Evolutionary conservation across 495 filamentous ascomycete species (phyloP).

Genomic region (Tricharina praecox): DNA sequence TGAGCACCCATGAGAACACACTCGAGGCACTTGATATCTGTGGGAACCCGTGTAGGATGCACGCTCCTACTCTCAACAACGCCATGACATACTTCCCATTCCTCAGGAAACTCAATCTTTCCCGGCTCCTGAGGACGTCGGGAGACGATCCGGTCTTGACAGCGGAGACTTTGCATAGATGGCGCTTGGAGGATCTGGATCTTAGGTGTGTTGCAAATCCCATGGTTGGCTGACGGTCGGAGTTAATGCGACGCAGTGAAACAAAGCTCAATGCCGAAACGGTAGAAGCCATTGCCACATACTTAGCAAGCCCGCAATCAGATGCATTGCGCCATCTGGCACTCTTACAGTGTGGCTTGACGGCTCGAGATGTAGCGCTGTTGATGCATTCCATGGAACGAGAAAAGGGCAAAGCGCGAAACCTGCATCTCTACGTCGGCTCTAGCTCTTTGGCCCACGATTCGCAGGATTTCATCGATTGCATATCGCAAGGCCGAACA

Average conservation of each 20-base stretch:
- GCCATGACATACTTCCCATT: constrained; percentile 49
- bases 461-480: constrained; percentile 42
- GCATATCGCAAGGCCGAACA: constrained; percentile 44
- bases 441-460: constrained; percentile 64
- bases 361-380: constrained; percentile 56
- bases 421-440: constrained; percentile 61
- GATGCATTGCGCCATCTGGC: constrained; percentile 47
- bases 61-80: constrained; percentile 32
- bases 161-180: constrained; percentile 48
- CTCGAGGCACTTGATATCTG: constrained; percentile 65
- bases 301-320: constrained; percentile 46
- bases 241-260: constrained; percentile 15
- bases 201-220: constrained; percentile 13
- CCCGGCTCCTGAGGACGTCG: constrained; percentile 46
- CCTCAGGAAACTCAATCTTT: constrained; percentile 54
- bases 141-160: constrained; percentile 48
- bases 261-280: constrained; percentile 38
- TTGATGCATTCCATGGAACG: constrained; percentile 57
- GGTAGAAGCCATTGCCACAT: constrained; percentile 44
- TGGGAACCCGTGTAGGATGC: constrained; percentile 54
- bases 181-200: constrained; percentile 56
- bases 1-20: constrained; percentile 49
- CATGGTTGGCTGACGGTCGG: neutral
- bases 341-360: constrained; percentile 67
- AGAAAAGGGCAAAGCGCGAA: constrained; percentile 36